Evolutionary conservation across 257 asterid species (phyloP).

Genomic region (Salvia rosmarinus): DNA sequence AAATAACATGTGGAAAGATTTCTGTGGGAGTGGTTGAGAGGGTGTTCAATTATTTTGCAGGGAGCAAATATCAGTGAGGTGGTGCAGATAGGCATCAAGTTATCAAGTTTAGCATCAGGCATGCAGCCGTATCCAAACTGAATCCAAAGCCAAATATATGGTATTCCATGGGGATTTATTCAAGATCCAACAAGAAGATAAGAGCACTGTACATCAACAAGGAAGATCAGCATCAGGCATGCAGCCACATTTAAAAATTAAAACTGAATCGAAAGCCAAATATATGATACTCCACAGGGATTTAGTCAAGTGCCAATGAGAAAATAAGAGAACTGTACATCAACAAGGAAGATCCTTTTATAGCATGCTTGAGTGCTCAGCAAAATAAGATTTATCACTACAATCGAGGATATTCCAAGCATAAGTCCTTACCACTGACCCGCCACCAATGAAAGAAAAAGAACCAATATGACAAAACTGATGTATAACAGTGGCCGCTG

Average conservation of each 20-base stretch:
- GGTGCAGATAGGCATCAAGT: not conserved
- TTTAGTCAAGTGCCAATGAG: not conserved
- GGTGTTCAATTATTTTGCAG: not conserved
- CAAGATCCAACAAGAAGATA: conserved; percentile 1
- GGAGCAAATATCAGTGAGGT: not conserved
- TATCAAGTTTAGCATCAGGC: conserved; percentile 4
- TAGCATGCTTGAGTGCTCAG: conserved; percentile 10
- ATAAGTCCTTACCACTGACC: conserved; percentile 71
- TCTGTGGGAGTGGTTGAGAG: not conserved
- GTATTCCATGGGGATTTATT: not conserved
- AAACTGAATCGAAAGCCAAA: too few relatives aligned
- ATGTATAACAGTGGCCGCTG: conserved; percentile 80
- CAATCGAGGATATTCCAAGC: not conserved
- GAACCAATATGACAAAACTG: conserved; percentile 96
- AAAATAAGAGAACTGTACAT: not conserved
- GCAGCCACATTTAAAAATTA: too few relatives aligned
- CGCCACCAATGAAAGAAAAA: conserved; percentile 92
- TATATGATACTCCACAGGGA: not conserved
- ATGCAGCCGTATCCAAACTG: too few relatives aligned
- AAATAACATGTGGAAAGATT: conserved; percentile 5
- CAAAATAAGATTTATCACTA: conserved; percentile 11
- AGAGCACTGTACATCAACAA: not conserved
- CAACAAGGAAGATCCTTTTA: not conserved
- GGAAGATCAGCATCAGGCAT: too few relatives aligned
- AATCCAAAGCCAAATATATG: not conserved